phyloP scores from a whole-genome alignment of 129 eudicot genomes.

The Chrysanthemum seticuspe region DNA sequence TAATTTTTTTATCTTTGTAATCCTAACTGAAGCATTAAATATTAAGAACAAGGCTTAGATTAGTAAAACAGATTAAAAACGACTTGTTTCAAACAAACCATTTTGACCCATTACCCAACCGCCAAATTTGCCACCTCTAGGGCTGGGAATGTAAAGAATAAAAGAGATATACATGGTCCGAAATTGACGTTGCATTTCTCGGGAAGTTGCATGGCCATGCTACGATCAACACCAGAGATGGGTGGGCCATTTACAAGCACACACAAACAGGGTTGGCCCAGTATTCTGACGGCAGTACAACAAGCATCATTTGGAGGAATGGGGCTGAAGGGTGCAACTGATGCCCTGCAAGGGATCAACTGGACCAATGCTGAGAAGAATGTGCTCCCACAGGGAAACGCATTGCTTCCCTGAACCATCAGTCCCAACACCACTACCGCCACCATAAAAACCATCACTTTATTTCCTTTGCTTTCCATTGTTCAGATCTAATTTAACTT shows the following conservation, averaged over 20 bases:
- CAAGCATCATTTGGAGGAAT: conserved; percentile 82
- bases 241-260: conserved; percentile 96
- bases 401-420: conserved; percentile 42
- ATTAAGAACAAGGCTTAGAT: too few relatives aligned
- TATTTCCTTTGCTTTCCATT: conserved; percentile 39
- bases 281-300: conserved; percentile 70
- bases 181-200: conserved; percentile 82
- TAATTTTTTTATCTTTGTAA: too few relatives aligned
- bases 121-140: background rate
- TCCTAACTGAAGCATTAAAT: too few relatives aligned
- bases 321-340: conserved; percentile 88
- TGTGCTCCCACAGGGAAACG: conserved; percentile 69
- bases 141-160: background rate
- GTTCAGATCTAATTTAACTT: background rate
- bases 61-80: too few relatives aligned
- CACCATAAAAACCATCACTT: conserved; percentile 27
- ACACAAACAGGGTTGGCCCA: conserved; percentile 94
- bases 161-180: conserved; percentile 65
- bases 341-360: conserved; percentile 82
- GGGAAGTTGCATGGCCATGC: conserved; percentile 91
- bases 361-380: conserved; percentile 91
- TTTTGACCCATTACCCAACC: background rate
- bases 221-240: conserved; percentile 88
- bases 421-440: conserved; percentile 33
- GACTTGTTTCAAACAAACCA: background rate